A percentile compares a stretch with the other conserved stretches of the same genome.
phyloP scores from a whole-genome alignment of 208 protist species.

The Acanthamoeba triangularis region DNA sequence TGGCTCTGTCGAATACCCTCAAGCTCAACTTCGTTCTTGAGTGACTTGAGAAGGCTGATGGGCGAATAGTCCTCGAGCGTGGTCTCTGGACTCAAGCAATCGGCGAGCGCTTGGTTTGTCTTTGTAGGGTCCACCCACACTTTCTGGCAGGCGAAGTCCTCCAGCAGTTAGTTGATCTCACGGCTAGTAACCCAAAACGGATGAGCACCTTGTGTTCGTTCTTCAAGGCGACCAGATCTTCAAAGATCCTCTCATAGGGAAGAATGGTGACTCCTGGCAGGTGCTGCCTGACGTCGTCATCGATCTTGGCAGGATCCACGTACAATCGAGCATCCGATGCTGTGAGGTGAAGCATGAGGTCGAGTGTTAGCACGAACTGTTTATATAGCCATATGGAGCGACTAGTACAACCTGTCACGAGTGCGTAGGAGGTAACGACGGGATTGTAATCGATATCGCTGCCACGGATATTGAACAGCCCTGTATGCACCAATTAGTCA shows the following conservation, averaged over 20 bases:
- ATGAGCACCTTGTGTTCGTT: constrained; percentile 88
- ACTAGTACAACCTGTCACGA: constrained; percentile 44
- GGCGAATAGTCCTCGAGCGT: constrained; percentile 74
- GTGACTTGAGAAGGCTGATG: constrained; percentile 91
- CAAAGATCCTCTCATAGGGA: constrained; percentile 92
- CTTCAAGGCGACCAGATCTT: constrained; percentile 82
- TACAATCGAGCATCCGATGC: constrained; percentile 38
- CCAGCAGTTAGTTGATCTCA: constrained; percentile 81
- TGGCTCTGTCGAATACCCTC: constrained; percentile 95
- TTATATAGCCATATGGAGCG: not conserved
- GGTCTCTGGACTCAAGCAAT: constrained; percentile 56
- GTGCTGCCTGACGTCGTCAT: constrained; percentile 85
- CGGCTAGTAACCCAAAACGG: constrained; percentile 92
- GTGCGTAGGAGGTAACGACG: constrained; percentile 79
- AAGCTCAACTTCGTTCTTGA: constrained; percentile 96
- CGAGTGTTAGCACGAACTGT: not conserved
- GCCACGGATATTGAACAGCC: constrained; percentile 89
- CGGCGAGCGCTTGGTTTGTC: constrained; percentile 79
- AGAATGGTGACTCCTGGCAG: constrained; percentile 64
- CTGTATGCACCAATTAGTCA: constrained; percentile 67
- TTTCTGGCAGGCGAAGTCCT: constrained; percentile 76
- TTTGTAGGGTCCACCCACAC: constrained; percentile 83
- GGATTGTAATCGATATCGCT: constrained; percentile 87
- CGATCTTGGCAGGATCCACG: constrained; percentile 73
- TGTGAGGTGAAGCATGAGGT: not conserved